A percentile compares a stretch with the other conserved stretches of the same genome.
Evolutionary conservation across 2,329 filamentous ascomycete genomes (phyloP).

Genomic region (Fusarium virguliforme): DNA sequence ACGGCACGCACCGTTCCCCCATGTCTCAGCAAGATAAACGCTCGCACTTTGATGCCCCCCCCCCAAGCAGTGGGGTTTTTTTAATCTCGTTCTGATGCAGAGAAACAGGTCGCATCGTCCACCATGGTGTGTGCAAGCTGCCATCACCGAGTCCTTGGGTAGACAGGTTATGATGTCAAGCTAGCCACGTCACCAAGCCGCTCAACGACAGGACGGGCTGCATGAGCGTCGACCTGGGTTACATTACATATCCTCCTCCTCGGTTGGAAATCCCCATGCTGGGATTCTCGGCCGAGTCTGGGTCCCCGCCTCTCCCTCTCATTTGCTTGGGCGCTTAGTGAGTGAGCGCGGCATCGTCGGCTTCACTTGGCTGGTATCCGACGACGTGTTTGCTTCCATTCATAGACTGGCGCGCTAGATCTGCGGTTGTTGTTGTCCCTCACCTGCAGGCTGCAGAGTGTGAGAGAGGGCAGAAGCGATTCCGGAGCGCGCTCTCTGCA

Average conservation of each 20-base stretch:
- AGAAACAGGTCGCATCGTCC: constrained; percentile 5
- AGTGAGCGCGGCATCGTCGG: constrained; percentile 1
- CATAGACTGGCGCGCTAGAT: not conserved
- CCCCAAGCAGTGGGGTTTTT: constrained; percentile 1
- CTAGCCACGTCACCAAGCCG: constrained; percentile 10
- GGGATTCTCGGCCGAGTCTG: constrained; percentile 10
- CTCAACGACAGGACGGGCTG: not conserved
- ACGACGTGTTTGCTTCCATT: constrained; percentile 1
- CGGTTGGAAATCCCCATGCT: constrained; percentile 2
- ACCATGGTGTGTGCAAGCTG: not conserved
- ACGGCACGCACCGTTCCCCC: constrained; percentile 5
- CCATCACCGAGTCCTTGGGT: not conserved
- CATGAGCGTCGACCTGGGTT: constrained; percentile 2
- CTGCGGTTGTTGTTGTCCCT: not conserved
- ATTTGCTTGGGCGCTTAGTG: constrained; percentile 4
- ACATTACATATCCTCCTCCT: not conserved
- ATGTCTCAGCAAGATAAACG: constrained; percentile 8
- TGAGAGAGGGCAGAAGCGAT: not conserved
- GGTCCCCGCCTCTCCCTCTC: not conserved
- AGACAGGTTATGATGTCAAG: constrained; percentile 1
- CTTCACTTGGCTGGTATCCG: not conserved
- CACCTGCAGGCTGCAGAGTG: not conserved
- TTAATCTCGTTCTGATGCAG: not conserved
- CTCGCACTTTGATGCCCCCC: not conserved
- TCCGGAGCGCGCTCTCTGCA: not conserved